Conservation (phyloP, 2,329 filamentous ascomycete genomes). For the Xylaria sp. region DNA sequence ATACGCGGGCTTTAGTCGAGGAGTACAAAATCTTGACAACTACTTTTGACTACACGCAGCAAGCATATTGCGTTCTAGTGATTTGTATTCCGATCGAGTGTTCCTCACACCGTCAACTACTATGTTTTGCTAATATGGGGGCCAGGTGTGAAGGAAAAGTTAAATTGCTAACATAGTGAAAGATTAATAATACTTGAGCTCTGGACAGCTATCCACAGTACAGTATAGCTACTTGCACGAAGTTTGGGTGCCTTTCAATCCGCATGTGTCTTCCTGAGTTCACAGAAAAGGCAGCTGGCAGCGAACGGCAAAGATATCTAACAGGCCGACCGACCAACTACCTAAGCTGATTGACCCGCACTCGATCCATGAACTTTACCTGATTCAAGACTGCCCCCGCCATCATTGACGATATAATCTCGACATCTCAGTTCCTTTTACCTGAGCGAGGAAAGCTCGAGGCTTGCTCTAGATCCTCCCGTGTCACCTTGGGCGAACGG, state of each 20-base stretch:
- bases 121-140: neutral
- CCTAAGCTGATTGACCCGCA: too few relatives aligned
- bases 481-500: neutral
- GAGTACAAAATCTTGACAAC: neutral
- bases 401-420: too few relatives aligned
- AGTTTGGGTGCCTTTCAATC: neutral
- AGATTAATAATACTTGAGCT: too few relatives aligned
- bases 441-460: neutral
- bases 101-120: neutral
- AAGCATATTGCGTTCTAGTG: neutral
- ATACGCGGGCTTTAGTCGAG: neutral
- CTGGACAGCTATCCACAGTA: too few relatives aligned
- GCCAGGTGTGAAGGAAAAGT: too few relatives aligned
- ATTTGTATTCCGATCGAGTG: neutral
- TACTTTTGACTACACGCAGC: neutral
- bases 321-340: too few relatives aligned
- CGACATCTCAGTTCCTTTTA: neutral
- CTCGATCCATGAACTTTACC: neutral
- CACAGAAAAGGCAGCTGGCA: neutral
- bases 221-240: neutral
- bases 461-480: neutral
- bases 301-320: neutral
- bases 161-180: too few relatives aligned
- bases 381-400: too few relatives aligned
- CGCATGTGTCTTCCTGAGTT: neutral